Conservation (phyloP, 192 early-diverging fungal species). For the Globomyces pollinis-pini region DNA sequence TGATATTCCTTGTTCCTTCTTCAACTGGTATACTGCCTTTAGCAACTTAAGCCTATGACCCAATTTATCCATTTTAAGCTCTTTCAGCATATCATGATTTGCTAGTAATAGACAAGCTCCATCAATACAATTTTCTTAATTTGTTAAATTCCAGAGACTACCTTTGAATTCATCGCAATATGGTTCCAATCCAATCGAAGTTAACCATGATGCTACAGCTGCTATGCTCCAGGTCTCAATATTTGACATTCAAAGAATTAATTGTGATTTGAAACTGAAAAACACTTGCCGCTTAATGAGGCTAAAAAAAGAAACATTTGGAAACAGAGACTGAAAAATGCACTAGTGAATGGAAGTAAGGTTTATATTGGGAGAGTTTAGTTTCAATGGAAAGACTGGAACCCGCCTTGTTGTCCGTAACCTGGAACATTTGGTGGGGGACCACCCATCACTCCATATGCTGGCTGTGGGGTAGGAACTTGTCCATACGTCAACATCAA, state of each 20-base stretch:
- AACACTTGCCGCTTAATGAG: no score
- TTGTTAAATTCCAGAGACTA: not conserved
- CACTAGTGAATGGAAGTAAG: no score
- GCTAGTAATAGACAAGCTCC: conserved; percentile 82
- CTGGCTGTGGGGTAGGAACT: conserved; percentile 15
- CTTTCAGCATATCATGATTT: conserved; percentile 85
- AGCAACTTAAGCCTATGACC: conserved; percentile 86
- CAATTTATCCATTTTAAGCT: conserved; percentile 74
- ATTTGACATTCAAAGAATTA: no score
- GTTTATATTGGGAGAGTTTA: no score
- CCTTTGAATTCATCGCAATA: not conserved
- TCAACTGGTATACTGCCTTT: conserved; percentile 79
- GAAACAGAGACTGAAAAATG: no score
- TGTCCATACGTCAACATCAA: conserved; percentile 66
- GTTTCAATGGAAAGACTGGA: no score
- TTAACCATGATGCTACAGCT: no score
- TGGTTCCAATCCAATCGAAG: not conserved
- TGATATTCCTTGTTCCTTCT: conserved; percentile 68
- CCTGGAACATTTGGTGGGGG: not conserved
- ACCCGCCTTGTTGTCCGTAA: not conserved
- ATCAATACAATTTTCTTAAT: conserved; percentile 78
- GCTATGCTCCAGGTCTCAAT: no score
- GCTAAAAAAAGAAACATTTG: no score
- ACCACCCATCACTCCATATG: conserved; percentile 1
- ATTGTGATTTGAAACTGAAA: no score